These are phyloP conservation scores for Chloris gayana DNA, from an alignment of 176 grass and related monocot genomes.

Conservation along the genomic window DNA sequence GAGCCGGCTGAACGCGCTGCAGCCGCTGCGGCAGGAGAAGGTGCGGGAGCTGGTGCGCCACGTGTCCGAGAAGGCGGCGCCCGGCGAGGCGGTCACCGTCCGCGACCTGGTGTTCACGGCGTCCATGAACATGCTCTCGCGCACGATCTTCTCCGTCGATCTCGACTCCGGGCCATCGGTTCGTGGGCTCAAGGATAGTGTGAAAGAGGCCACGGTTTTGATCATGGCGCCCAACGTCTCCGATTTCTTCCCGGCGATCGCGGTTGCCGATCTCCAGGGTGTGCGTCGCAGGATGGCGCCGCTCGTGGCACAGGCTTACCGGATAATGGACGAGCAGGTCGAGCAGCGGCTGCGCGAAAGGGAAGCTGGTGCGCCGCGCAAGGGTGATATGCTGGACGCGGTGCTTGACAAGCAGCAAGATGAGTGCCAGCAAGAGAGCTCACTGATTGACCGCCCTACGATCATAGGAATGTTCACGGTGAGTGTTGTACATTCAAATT, in stretches of 20 bases:
- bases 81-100: neutral
- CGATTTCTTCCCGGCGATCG: constrained; percentile 20
- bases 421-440: too few species aligned
- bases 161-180: neutral
- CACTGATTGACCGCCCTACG: neutral
- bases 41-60: neutral
- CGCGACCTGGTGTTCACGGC: neutral
- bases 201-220: neutral
- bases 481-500: neutral
- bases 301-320: neutral
- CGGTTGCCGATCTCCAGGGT: constrained; percentile 8
- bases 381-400: constrained; percentile 33
- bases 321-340: neutral
- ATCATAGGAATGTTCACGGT: constrained; percentile 42
- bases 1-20: neutral
- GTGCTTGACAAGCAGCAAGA: constrained; percentile 4
- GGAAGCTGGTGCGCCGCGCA: neutral
- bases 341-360: neutral
- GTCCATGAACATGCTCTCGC: constrained; percentile 25
- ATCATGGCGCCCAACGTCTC: neutral
- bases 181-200: neutral
- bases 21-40: neutral
- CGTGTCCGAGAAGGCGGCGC: neutral
- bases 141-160: constrained; percentile 44
- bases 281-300: neutral